phyloP scores from a whole-genome alignment of 2,329 filamentous ascomycete species.

The Camillea tinctor region DNA sequence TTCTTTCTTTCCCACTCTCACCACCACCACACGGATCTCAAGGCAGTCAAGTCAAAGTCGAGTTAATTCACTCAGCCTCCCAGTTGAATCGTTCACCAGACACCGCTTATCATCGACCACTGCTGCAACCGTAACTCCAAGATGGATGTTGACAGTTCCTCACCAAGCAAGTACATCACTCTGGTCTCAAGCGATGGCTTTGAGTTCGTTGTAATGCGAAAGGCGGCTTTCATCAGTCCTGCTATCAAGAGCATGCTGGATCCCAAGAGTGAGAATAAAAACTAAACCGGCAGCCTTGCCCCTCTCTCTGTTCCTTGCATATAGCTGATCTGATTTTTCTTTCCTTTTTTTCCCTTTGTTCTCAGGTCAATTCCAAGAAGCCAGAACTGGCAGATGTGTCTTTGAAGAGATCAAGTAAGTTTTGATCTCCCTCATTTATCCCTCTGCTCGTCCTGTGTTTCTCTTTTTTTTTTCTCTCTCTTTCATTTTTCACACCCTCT shows the following conservation, averaged over 20 bases:
- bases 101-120: background rate
- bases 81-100: no score
- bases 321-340: slow-evolving; percentile 12
- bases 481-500: background rate
- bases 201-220: slow-evolving; percentile 72
- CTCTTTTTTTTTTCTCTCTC: no score
- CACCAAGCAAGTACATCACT: slow-evolving; percentile 67
- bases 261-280: slow-evolving; percentile 59
- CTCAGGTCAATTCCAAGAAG: slow-evolving; percentile 64
- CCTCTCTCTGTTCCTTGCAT: background rate
- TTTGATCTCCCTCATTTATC: background rate
- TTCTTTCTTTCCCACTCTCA: background rate
- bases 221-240: slow-evolving; percentile 67
- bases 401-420: slow-evolving; percentile 75
- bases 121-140: slow-evolving; percentile 5
- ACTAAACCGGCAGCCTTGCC: background rate
- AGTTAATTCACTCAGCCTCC: no score
- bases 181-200: slow-evolving; percentile 74
- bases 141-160: slow-evolving; percentile 20
- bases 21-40: no score
- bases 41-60: no score
- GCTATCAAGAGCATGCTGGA: slow-evolving; percentile 75
- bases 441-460: slow-evolving; percentile 2
- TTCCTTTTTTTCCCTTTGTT: slow-evolving; percentile 13
- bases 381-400: slow-evolving; percentile 60